phyloP scores from a whole-genome alignment of 2,329 filamentous ascomycete species.

The Colletotrichum destructivum region DNA sequence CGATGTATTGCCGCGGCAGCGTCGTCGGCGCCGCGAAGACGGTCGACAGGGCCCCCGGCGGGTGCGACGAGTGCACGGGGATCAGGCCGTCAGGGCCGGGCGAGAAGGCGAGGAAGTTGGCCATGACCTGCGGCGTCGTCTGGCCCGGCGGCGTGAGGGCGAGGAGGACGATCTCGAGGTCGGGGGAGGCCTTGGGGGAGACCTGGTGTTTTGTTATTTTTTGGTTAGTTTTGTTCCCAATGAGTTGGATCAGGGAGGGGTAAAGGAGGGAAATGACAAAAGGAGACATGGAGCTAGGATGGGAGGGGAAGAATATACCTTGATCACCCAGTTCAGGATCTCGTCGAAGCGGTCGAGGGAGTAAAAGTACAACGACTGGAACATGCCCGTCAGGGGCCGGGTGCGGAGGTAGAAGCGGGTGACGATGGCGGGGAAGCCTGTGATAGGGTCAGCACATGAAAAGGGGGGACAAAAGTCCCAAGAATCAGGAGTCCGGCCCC shows the following conservation, averaged over 20 bases:
- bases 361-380: conserved; percentile 61
- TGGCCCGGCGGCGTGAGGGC: conserved; percentile 49
- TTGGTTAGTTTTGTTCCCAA: too few species aligned
- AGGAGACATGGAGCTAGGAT: not conserved
- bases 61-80: conserved; percentile 33
- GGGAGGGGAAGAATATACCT: conserved; percentile 47
- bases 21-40: conserved; percentile 56
- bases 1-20: conserved; percentile 57
- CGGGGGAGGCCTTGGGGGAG: conserved; percentile 52
- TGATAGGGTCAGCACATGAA: not conserved
- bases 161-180: conserved; percentile 59
- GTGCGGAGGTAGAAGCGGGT: conserved; percentile 65
- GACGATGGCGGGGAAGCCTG: conserved; percentile 67
- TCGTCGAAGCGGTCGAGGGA: conserved; percentile 59
- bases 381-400: conserved; percentile 50
- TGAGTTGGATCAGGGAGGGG: too few species aligned
- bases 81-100: conserved; percentile 44
- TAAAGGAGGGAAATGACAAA: not conserved
- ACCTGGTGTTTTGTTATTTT: conserved; percentile 40
- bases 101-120: conserved; percentile 59
- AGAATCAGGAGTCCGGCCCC: too few species aligned
- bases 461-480: too few species aligned
- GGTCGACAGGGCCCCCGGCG: conserved; percentile 46
- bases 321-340: conserved; percentile 64
- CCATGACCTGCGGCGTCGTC: conserved; percentile 51